A percentile compares a stretch with the other conserved stretches of the same genome.
phyloP scores from a whole-genome alignment of 2,329 filamentous ascomycete species.

The Fusarium ambrosium region DNA sequence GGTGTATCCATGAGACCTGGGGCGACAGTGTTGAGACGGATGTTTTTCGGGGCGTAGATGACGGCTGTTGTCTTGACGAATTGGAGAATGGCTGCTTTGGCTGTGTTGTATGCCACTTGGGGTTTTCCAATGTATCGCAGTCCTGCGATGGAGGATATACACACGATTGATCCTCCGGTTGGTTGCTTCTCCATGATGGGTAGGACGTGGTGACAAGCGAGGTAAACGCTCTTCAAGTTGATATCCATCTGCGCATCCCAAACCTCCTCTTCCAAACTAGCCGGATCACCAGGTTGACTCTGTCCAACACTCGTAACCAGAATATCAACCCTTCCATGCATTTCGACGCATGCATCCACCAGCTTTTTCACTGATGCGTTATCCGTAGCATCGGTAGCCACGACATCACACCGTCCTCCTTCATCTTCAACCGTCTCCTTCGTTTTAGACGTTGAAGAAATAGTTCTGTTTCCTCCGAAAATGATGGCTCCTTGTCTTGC shows the following conservation, averaged over 20 bases:
- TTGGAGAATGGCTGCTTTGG: constrained; percentile 65
- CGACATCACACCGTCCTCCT: constrained; percentile 54
- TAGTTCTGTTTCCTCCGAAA: constrained; percentile 64
- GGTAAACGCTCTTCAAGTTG: constrained; percentile 69
- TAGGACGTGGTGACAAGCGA: constrained; percentile 65
- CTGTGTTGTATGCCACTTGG: constrained; percentile 67
- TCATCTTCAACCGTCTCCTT: constrained; percentile 54
- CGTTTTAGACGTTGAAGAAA: constrained; percentile 56
- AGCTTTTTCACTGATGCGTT: constrained; percentile 64
- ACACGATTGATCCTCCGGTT: constrained; percentile 58
- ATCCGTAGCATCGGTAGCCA: constrained; percentile 66
- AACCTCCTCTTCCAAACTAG: constrained; percentile 59
- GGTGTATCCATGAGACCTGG: constrained; percentile 71
- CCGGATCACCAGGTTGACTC: constrained; percentile 66
- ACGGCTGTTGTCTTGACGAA: constrained; percentile 65
- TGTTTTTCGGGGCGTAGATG: constrained; percentile 61
- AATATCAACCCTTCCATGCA: constrained; percentile 70
- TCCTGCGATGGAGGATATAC: constrained; percentile 65
- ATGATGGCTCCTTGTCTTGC: constrained; percentile 62
- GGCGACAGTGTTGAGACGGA: constrained; percentile 67
- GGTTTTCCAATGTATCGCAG: constrained; percentile 63
- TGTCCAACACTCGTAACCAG: constrained; percentile 72
- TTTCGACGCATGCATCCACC: constrained; percentile 64
- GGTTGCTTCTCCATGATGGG: constrained; percentile 67
- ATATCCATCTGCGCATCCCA: constrained; percentile 68